These are phyloP conservation scores for Phytophthora cactorum DNA, from an alignment of 352 stramenopile genomes.

Conservation along the genomic window DNA sequence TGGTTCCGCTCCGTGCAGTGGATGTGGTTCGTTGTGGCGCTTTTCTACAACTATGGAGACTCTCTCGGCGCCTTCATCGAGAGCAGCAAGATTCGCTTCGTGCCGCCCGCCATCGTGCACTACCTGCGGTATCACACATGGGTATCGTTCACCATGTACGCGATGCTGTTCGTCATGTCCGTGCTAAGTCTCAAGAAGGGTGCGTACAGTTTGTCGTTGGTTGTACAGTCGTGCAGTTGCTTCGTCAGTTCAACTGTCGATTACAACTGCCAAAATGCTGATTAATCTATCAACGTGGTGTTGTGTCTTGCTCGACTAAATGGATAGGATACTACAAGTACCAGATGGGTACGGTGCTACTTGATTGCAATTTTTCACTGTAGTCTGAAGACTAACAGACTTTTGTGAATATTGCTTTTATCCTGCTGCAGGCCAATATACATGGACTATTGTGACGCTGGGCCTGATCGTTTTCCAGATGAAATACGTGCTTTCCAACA, in stretches of 20 bases:
- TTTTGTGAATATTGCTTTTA: slow-evolving; percentile 2
- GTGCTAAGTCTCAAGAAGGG: slow-evolving; percentile 94
- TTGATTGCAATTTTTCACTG: neutral
- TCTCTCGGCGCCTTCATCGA: slow-evolving; percentile 88
- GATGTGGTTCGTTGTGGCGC: slow-evolving; percentile 97
- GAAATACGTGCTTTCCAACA: slow-evolving; percentile 97
- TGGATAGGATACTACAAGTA: slow-evolving; percentile 93
- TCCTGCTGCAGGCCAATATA: slow-evolving; percentile 85
- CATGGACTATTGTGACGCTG: slow-evolving; percentile 96
- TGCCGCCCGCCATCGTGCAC: slow-evolving; percentile 75
- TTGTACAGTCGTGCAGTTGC: slow-evolving; percentile 19
- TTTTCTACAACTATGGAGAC: slow-evolving; percentile 97
- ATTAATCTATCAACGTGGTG: slow-evolving; percentile 13
- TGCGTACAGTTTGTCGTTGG: slow-evolving; percentile 23
- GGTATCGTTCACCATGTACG: slow-evolving; percentile 96
- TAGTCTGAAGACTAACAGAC: slow-evolving; percentile 1
- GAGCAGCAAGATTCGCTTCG: slow-evolving; percentile 84
- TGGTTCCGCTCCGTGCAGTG: slow-evolving; percentile 98
- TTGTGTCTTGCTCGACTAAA: slow-evolving; percentile 1
- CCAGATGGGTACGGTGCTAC: slow-evolving; percentile 80
- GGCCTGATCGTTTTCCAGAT: slow-evolving; percentile 97
- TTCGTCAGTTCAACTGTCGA: slow-evolving; percentile 4
- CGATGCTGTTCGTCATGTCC: slow-evolving; percentile 95
- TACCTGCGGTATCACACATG: slow-evolving; percentile 93
- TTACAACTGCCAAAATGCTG: slow-evolving; percentile 1